Evolutionary conservation across 192 early-diverging fungal species (phyloP).

Genomic region (Coemansia umbellata): DNA sequence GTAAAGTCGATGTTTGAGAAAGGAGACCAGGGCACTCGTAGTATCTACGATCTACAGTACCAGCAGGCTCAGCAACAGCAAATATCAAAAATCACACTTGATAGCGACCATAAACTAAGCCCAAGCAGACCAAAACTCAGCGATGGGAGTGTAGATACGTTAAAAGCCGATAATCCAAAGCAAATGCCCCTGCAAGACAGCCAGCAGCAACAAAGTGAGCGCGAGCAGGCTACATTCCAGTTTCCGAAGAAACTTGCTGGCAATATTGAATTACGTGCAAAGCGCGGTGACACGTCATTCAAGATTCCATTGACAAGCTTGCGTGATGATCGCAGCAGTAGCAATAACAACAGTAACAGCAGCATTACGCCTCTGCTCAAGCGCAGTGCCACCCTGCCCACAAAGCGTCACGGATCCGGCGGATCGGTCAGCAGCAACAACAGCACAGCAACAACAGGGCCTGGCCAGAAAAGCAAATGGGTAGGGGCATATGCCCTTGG

Average conservation of each 20-base stretch:
- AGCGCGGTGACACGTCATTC: slow-evolving; percentile 29
- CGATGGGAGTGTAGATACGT: neutral
- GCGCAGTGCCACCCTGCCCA: slow-evolving; percentile 44
- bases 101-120: no score
- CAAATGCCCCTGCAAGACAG: neutral
- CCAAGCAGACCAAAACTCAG: neutral
- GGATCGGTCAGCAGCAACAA: neutral
- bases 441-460: neutral
- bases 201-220: neutral
- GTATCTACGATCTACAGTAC: slow-evolving; percentile 3
- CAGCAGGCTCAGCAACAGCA: neutral
- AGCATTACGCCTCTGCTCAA: slow-evolving; percentile 25
- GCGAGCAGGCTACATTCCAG: neutral
- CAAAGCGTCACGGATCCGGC: slow-evolving; percentile 15
- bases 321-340: slow-evolving; percentile 22
- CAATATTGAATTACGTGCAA: slow-evolving; percentile 20
- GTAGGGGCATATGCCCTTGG: slow-evolving; percentile 23
- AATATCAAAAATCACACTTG: slow-evolving; percentile 3
- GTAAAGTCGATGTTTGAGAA: slow-evolving; percentile 32
- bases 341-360: no score
- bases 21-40: neutral
- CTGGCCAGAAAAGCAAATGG: slow-evolving; percentile 31
- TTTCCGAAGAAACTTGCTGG: slow-evolving; percentile 10
- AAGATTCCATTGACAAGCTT: slow-evolving; percentile 18
- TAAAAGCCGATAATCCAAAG: neutral